Base-by-base conservation (phyloP, 768 basidiomycete species). In the Hericium alpestre region DNA sequence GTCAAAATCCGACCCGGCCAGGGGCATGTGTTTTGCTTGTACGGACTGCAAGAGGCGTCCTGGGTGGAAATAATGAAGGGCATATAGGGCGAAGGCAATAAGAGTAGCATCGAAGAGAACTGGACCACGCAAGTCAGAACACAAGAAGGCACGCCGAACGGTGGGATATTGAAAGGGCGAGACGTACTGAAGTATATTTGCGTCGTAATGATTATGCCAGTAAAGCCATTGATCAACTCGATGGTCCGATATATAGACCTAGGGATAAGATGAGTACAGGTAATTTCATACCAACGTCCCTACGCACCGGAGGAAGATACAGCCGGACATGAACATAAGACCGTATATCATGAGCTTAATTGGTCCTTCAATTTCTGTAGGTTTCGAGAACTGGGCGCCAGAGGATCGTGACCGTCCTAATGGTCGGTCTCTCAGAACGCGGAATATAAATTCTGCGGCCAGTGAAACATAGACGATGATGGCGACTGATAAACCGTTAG, bases 101-200 rank as follows among this genome's bases (percentile, higher is more conserved):
- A 79, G 76, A 8, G 67, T 70, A 12, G 75, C 79, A 63, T 82
- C 81, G 20, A 81, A 68, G 10, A 76, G 67, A 63, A 79, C 79
- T 80, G 56, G 50, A 2, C 39, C 8, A 13, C 38, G 25, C 1
- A 23, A 22, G 23, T 10, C 11, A 12, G 23, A 27, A 16, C 23
- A 15, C 43, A 20, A 18, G 43, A 18, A n/a, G 43, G 43, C 15
- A n/a, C 1, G 16, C 22, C n/a, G 1, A 46, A 46, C 15, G 10
- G n/a, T 12, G 11, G 43, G n/a, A 25, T 2, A n/a, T n/a, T 46
- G 16, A 7, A 20, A n/a, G 9, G 20, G 23, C 8, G 16, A 37
- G 20, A 51, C 52, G 11, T 54, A 61, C 61, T 38, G 41, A 61
- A 61, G 25, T 47, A 37, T 54, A 48, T 51, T 46, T 62, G 37